Base-by-base conservation (phyloP, 1,284 basidiomycete genomes). In the Cutaneotrichosporon mucoides region DNA sequence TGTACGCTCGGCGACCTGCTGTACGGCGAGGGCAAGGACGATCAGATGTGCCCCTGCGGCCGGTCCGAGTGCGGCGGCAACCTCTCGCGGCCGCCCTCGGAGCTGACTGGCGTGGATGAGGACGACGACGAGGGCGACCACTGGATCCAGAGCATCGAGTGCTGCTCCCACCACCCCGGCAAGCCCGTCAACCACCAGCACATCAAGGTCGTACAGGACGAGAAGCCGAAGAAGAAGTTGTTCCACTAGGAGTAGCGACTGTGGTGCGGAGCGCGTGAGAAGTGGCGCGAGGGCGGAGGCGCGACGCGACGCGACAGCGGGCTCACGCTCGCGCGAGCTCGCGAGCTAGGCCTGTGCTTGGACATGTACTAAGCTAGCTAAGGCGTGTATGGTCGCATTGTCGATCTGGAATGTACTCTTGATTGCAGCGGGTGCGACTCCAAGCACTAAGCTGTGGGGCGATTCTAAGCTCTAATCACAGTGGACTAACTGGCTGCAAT, bases 1-100 rank as follows among this genome's bases (percentile, higher is more conserved):
- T 96, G 92, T 76, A 98, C 96, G 34, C 84, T 99, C 56, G 89
- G 90, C n/a, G 92, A 97, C 72, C 79, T 99, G 49, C 82, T 98
- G 57, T 86, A 89, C 69, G 95, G 95, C 40, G 81, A 81, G 59
- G 87, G 88, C 60, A 84, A 83, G 7, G 85, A 86, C 69, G 86
- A 86, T 44, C 80, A 93, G 62, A 82, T 92, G 61, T 94, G 91
- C 70, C 86, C 87, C n/a, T 90, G 86, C 73, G 80, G 82, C 45
- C 79, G 79, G 44, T 76, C 78, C 52, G 73, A 78, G 50, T 80
- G 78, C 57, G 78, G 79, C 40, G 80, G 79, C 6, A 73, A 73
- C n/a, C 65, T 80, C 57, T 70, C 73, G 48, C 69, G 69, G n/a
- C 75, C 76, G 15, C 78, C 79, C 0, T 61, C 62, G 10, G 76